Percentiles rank a stretch among this genome's conserved stretches.
phyloP scores from a whole-genome alignment of 257 asterid genomes.

The Salvia rosmarinus region DNA sequence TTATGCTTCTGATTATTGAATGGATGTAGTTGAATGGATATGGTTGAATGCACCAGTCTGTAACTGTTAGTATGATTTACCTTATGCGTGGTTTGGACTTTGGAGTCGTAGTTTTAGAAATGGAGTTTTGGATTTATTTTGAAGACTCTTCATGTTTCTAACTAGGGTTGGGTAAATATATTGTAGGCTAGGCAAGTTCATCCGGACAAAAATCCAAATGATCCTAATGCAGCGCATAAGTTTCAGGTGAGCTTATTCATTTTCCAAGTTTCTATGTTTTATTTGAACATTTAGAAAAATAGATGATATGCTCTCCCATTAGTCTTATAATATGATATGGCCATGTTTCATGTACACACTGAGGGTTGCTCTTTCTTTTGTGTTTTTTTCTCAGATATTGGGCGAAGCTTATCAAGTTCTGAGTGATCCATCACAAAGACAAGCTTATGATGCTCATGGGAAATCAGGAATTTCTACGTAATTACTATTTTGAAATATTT shows the following conservation, averaged over 20 bases:
- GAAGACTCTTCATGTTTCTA: conserved; percentile 1
- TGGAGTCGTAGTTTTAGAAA: conserved; percentile 5
- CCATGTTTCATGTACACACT: conserved; percentile 24
- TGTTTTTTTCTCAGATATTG: conserved; percentile 64
- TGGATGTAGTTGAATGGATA: background rate
- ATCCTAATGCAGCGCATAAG: conserved; percentile 93
- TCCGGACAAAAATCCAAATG: conserved; percentile 98
- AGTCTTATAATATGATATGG: conserved; percentile 9
- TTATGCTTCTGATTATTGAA: background rate
- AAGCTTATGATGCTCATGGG: conserved; percentile 89
- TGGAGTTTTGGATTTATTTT: conserved; percentile 23
- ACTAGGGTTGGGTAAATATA: conserved; percentile 27
- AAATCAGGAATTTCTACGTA: conserved; percentile 95
- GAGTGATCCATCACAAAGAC: conserved; percentile 90
- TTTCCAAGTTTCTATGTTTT: conserved; percentile 5
- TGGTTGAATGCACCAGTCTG: conserved; percentile 22
- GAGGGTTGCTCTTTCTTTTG: conserved; percentile 31
- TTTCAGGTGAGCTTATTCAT: conserved; percentile 65
- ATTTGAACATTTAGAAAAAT: conserved; percentile 13
- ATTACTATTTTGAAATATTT: conserved; percentile 41
- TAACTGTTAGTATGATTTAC: conserved; percentile 8
- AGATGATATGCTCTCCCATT: conserved; percentile 18
- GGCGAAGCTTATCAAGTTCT: conserved; percentile 99
- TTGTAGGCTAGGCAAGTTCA: conserved; percentile 98
- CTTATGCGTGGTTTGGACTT: conserved; percentile 3